Base-by-base conservation (phyloP, 228 moss, liverwort and hornwort species). In the Sphagnum magellanicum region DNA sequence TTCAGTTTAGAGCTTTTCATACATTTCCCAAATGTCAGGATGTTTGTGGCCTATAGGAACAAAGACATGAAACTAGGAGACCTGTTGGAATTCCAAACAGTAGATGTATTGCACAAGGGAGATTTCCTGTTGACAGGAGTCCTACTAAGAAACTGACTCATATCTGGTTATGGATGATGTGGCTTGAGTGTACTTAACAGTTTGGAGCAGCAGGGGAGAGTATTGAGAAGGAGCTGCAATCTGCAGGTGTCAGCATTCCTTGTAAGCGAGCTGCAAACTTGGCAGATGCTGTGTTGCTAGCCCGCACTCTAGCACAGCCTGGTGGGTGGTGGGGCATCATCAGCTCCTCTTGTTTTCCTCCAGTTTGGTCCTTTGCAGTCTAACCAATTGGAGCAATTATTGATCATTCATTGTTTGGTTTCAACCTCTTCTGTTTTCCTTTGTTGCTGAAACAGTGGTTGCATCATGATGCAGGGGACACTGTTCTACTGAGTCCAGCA, bases 161-260 rank as follows among this genome's bases (percentile, higher is more conserved):
- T 32, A 32, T 32, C 32, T 32, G 32, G 32, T 32, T 3, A 32
- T 32, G 32, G 1, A 32, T 32, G 13, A 13, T 64, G 47, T 12
- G 65, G 49, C 15, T 32, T 61, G 53, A 57, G 67, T 64, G 13
- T 59, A 82, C 68, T 65, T 48, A 49, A 61, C 72, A 97, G 93
- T 98, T 98, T 80, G 98, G 98, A 78, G 93, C 82, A 61, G 91
- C 98, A 53, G 94, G 98, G 13, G 79, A 87, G 78, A 79, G 87
- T 61, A 93, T 97, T 77, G 81, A 90, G 75, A 72, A 81, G 71
- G 98, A 98, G 72, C 68, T 98, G 50, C 79, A 65, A 68, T 52
- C 66, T 49, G 92, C 87, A 65, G 87, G 79, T 62, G 77, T 98
- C 59, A 63, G 67, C 50, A 78, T 93, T 60, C 93, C 92, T 49